Evolutionary conservation across 2,329 filamentous ascomycete genomes (phyloP).

Genomic region (Lizonia empirigonia): DNA sequence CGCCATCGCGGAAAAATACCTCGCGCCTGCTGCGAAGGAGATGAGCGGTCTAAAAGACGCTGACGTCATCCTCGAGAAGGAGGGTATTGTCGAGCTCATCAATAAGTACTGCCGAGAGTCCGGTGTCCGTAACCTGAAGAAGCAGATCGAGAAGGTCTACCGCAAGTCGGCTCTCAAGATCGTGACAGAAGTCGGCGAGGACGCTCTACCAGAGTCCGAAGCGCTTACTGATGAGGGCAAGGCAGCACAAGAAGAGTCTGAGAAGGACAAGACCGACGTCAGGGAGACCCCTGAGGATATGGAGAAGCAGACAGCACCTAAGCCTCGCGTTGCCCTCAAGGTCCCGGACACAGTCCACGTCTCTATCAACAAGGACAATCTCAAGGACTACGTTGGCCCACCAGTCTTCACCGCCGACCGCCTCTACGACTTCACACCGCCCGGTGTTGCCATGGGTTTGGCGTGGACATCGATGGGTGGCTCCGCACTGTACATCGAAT

Average conservation of each 20-base stretch:
- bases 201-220: slow-evolving; percentile 77
- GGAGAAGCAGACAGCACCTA: slow-evolving; percentile 65
- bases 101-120: slow-evolving; percentile 98
- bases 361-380: slow-evolving; percentile 81
- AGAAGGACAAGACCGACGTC: slow-evolving; percentile 67
- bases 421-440: slow-evolving; percentile 89
- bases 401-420: slow-evolving; percentile 95
- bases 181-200: slow-evolving; percentile 89
- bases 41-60: slow-evolving; percentile 88
- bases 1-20: slow-evolving; percentile 92
- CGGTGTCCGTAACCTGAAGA: slow-evolving; percentile 96
- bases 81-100: slow-evolving; percentile 94
- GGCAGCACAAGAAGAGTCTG: slow-evolving; percentile 71
- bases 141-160: slow-evolving; percentile 99
- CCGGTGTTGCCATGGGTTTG: slow-evolving; percentile 95
- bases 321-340: slow-evolving; percentile 74
- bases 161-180: slow-evolving; percentile 97
- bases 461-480: slow-evolving; percentile 98
- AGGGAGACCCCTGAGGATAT: slow-evolving; percentile 66
- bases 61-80: slow-evolving; percentile 82
- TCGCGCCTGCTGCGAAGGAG: slow-evolving; percentile 93
- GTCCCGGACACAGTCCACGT: slow-evolving; percentile 89
- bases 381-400: slow-evolving; percentile 96
- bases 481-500: slow-evolving; percentile 95
- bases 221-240: slow-evolving; percentile 87